These are phyloP conservation scores for Penicillium turbatum DNA, from an alignment of 495 filamentous ascomycete genomes.

Conservation along the genomic window DNA sequence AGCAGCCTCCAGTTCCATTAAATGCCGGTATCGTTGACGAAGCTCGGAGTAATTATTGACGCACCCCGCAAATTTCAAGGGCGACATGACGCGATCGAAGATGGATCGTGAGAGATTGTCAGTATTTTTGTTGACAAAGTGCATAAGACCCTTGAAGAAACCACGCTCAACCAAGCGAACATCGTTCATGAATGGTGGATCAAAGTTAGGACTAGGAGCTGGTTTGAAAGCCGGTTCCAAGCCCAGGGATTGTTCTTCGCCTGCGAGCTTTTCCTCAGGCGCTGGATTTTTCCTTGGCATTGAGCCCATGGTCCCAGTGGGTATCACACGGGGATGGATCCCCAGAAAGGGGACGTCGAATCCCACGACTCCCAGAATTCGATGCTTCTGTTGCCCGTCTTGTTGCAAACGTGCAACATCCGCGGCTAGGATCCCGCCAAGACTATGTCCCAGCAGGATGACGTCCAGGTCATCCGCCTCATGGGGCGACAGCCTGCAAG, in stretches of 20 bases:
- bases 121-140: constrained; percentile 78
- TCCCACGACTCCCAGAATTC: constrained; percentile 76
- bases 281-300: constrained; percentile 53
- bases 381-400: constrained; percentile 46
- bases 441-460: constrained; percentile 81
- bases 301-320: constrained; percentile 71
- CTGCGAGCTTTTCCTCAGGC: constrained; percentile 26
- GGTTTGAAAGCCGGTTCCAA: constrained; percentile 17
- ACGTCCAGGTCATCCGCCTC: constrained; percentile 72
- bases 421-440: constrained; percentile 80
- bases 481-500: constrained; percentile 65
- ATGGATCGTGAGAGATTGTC: constrained; percentile 65
- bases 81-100: constrained; percentile 68
- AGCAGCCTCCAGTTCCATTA: constrained; percentile 64
- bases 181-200: constrained; percentile 72
- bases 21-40: constrained; percentile 59
- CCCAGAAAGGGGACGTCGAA: constrained; percentile 86
- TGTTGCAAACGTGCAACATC: constrained; percentile 65
- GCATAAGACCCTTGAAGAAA: constrained; percentile 60
- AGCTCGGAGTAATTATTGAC: constrained; percentile 73
- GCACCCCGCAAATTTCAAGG: constrained; percentile 76
- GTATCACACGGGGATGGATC: constrained; percentile 82
- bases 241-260: constrained; percentile 21
- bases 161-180: constrained; percentile 57
- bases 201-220: constrained; percentile 49